Percentiles rank a stretch among this genome's conserved stretches.
Evolutionary conservation across 495 filamentous ascomycete species (phyloP).

Genomic region (Aspergillus kassunensis): DNA sequence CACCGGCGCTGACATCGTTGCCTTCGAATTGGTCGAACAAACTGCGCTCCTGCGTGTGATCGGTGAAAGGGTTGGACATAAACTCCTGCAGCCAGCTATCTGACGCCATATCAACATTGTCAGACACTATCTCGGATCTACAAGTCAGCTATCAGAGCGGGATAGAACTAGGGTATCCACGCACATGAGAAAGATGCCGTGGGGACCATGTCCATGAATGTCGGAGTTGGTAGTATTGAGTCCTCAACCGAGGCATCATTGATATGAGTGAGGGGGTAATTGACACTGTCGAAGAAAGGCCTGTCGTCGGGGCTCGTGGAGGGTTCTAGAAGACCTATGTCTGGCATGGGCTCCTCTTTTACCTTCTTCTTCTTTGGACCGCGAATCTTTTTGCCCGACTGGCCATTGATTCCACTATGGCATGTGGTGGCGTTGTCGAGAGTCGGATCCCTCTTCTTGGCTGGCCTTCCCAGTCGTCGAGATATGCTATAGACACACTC

Average conservation of each 20-base stretch:
- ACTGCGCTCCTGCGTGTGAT: constrained; percentile 11
- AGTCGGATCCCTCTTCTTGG: constrained; percentile 30
- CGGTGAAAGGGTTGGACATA: constrained; percentile 19
- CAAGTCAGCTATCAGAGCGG: not conserved
- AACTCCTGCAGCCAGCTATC: constrained; percentile 34
- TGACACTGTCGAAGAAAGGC: not conserved
- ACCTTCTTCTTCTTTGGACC: constrained; percentile 14
- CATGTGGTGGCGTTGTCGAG: not conserved
- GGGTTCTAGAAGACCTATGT: not conserved
- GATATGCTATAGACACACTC: constrained; percentile 46
- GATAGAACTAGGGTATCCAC: not conserved
- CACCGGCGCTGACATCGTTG: constrained; percentile 3
- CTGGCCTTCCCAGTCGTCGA: constrained; percentile 39
- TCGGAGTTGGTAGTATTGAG: constrained; percentile 3
- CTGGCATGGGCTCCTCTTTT: constrained; percentile 4
- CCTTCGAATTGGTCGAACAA: constrained; percentile 15
- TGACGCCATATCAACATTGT: constrained; percentile 22
- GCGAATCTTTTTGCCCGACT: constrained; percentile 14
- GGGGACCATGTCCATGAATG: constrained; percentile 14
- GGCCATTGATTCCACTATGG: constrained; percentile 2
- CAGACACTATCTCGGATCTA: constrained; percentile 11
- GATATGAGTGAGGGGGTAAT: constrained; percentile 6
- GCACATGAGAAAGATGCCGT: constrained; percentile 8
- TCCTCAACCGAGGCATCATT: constrained; percentile 8
- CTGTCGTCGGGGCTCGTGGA: not conserved